Percentiles rank a stretch among this genome's conserved stretches.
Evolutionary conservation across 2,329 filamentous ascomycete species (phyloP).

Genomic region (Arthrobotrys musiformis): DNA sequence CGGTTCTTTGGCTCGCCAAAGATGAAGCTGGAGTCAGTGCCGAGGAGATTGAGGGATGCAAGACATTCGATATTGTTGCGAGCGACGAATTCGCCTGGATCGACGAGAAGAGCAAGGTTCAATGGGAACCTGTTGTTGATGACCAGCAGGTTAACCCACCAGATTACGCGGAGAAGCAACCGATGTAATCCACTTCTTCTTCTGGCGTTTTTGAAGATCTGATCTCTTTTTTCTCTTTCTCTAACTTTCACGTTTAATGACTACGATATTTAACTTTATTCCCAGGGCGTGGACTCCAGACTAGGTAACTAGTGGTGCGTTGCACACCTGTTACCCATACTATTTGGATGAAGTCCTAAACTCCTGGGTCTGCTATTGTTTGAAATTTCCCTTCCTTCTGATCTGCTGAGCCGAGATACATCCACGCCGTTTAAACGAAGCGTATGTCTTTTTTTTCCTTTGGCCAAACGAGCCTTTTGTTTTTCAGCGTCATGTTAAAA

Average conservation of each 20-base stretch:
- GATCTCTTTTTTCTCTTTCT: constrained; percentile 6
- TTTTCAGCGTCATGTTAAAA: constrained; percentile 17
- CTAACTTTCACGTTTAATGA: constrained; percentile 41
- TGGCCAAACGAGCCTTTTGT: background rate
- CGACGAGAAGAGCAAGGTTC: constrained; percentile 75
- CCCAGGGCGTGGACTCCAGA: background rate
- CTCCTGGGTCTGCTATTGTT: constrained; percentile 2
- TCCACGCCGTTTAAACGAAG: constrained; percentile 18
- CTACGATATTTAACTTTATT: constrained; percentile 43
- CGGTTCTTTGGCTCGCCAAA: constrained; percentile 84
- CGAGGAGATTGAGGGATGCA: constrained; percentile 79
- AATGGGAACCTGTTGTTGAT: constrained; percentile 66
- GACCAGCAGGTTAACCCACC: constrained; percentile 69
- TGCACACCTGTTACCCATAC: background rate
- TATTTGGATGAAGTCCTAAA: background rate
- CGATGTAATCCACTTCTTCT: constrained; percentile 28
- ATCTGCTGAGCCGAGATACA: background rate
- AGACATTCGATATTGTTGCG: constrained; percentile 75
- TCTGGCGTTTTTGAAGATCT: background rate
- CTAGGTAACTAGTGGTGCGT: too few species aligned
- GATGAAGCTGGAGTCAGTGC: constrained; percentile 78
- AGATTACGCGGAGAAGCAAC: constrained; percentile 69
- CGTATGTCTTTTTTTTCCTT: constrained; percentile 2
- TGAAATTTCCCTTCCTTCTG: background rate
- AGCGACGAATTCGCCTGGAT: constrained; percentile 80